Conservation (phyloP, 495 filamentous ascomycete species). For the Daldinia bambusicola region DNA sequence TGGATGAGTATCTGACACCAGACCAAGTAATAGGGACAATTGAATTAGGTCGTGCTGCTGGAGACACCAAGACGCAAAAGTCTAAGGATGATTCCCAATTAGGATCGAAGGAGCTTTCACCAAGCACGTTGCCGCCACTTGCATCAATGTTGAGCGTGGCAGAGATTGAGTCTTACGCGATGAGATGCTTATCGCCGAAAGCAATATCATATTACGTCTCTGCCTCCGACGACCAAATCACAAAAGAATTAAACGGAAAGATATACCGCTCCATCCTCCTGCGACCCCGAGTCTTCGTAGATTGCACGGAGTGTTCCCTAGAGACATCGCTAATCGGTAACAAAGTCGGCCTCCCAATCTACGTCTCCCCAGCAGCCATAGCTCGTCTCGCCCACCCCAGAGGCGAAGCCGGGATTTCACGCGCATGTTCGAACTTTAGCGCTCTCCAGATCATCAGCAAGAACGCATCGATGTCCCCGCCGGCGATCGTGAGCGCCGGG, state of each 20-base stretch:
- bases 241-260: conserved; percentile 75
- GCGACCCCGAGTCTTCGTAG: conserved; percentile 80
- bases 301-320: conserved; percentile 71
- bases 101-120: conserved; percentile 51
- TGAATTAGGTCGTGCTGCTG: neutral
- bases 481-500: conserved; percentile 72
- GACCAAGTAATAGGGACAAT: conserved; percentile 60
- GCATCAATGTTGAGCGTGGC: conserved; percentile 73
- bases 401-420: conserved; percentile 79
- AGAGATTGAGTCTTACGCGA: conserved; percentile 66
- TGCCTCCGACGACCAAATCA: conserved; percentile 76
- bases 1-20: conserved; percentile 72
- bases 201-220: conserved; percentile 89
- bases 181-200: conserved; percentile 71
- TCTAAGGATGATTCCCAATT: conserved; percentile 65
- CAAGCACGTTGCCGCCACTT: conserved; percentile 62
- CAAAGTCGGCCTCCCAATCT: conserved; percentile 72
- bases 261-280: conserved; percentile 77
- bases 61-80: conserved; percentile 63
- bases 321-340: conserved; percentile 72
- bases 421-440: conserved; percentile 72
- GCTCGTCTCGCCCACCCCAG: conserved; percentile 78
- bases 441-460: conserved; percentile 80
- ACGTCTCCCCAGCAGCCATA: conserved; percentile 80
- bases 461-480: conserved; percentile 79